These are phyloP conservation scores for bread wheat (Triticum aestivum) DNA, from an alignment of 176 grass and related monocot species.

Conservation along the genomic window DNA sequence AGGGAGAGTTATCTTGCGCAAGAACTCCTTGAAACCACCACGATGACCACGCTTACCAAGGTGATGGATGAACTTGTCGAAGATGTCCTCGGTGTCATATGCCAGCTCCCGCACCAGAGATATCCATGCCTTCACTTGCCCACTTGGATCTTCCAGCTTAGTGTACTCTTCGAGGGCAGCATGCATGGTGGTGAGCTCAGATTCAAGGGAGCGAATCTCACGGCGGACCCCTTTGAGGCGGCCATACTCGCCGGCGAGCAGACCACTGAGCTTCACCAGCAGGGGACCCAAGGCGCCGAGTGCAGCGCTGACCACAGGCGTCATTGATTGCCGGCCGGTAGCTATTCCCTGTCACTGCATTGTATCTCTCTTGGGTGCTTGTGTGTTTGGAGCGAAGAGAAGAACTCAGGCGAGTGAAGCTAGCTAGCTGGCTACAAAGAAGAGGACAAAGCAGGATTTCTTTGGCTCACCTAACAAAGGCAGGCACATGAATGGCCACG, in stretches of 20 bases:
- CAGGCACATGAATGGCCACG: not conserved
- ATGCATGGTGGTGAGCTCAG: too few species aligned
- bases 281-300: too few species aligned
- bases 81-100: not conserved
- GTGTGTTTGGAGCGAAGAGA: not conserved
- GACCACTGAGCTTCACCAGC: too few species aligned
- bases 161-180: too few species aligned
- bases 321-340: too few species aligned
- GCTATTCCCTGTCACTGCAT: not conserved
- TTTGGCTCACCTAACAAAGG: not conserved
- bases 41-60: not conserved
- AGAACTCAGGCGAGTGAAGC: not conserved
- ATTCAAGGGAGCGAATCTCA: too few species aligned
- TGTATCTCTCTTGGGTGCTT: not conserved
- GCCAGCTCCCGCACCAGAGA: too few species aligned
- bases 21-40: not conserved
- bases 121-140: too few species aligned
- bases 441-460: not conserved
- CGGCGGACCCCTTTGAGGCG: too few species aligned
- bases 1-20: not conserved
- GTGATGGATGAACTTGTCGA: not conserved
- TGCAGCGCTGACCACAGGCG: too few species aligned
- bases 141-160: too few species aligned
- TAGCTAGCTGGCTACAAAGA: not conserved
- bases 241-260: too few species aligned